Base-by-base conservation (phyloP, 2,329 filamentous ascomycete genomes). In the Beauveria medogensis region DNA sequence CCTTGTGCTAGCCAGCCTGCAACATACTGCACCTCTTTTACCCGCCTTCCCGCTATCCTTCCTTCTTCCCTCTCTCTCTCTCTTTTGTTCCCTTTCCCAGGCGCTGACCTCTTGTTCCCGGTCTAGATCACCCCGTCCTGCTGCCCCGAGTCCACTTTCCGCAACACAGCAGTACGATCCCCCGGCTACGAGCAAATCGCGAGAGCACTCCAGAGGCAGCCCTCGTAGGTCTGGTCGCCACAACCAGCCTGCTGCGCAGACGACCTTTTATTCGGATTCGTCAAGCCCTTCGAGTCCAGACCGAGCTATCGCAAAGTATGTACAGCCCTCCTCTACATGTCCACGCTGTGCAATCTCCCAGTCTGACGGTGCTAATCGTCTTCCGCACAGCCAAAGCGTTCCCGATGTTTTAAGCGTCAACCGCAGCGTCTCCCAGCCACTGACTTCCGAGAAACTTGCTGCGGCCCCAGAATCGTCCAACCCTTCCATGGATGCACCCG, bases 81-180 rank as follows among this genome's bases (percentile, higher is more conserved):
- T 57, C 28, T 48, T 24, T 40, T 55, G 40, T 8, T 3, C 47
- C 5, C 18, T 18, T 22, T 43, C 1, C 37, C 24, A 30, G 3
- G 40, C 20, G 26, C 60, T 59, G 51, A 58, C 53, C 65, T 65
- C 59, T 57, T 62, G 54, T 51, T 57, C 50, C 65, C 64, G 56
- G 65, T 64, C 63, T 68, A 83, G 81, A 77, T 79, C 77, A 58
- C 75, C 73, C 66, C 74, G 77, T 69, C 78, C 75, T 68, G 70
- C 75, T 60, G 73, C 77, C 63, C 78, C 80, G 50, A 83, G 80
- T 67, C 80, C 81, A 65, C 72, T 82, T 53, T 82, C 67, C 62
- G 75, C 76, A 61, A 77, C 28, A 37, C 47, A 53, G 12, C 37
- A 50, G 5, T 48, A 43, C 20, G 40, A 59, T 44, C 16, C 47